These are phyloP conservation scores for Syzygium malaccense DNA, from an alignment of 441 rosid species.

Conservation along the genomic window DNA sequence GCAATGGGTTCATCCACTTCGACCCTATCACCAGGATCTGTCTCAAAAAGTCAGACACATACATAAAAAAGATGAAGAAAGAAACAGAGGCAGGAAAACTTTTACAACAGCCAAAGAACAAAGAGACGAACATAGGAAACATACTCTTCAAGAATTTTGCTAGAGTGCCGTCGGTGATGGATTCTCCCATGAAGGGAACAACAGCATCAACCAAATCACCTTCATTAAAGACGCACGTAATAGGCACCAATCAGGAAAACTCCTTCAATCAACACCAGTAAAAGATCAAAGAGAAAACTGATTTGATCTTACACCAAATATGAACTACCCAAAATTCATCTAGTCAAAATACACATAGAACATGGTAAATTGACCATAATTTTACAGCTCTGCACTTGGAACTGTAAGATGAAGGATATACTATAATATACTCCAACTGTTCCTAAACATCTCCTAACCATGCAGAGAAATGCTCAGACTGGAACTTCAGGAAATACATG, in stretches of 20 bases:
- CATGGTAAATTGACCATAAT: background rate
- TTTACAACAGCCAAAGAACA: background rate
- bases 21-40: slow-evolving; percentile 94
- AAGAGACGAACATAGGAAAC: slow-evolving; percentile 7
- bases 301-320: background rate
- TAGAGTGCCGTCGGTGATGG: slow-evolving; percentile 91
- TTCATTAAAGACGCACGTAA: slow-evolving; percentile 17
- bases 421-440: background rate
- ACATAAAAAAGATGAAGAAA: slow-evolving; percentile 3
- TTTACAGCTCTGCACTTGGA: background rate
- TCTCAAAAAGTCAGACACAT: slow-evolving; percentile 14
- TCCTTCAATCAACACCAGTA: background rate
- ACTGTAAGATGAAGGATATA: background rate
- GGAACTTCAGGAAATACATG: background rate
- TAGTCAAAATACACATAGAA: background rate
- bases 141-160: slow-evolving; percentile 83
- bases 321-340: background rate
- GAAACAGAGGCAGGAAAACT: background rate
- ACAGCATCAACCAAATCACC: slow-evolving; percentile 83
- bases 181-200: slow-evolving; percentile 97
- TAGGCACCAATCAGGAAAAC: background rate
- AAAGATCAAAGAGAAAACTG: background rate
- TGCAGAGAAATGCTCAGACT: background rate
- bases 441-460: background rate
- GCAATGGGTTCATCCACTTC: slow-evolving; percentile 91